phyloP scores from a whole-genome alignment of 2,329 filamentous ascomycete species.

The Trichoderma endophyticum region DNA sequence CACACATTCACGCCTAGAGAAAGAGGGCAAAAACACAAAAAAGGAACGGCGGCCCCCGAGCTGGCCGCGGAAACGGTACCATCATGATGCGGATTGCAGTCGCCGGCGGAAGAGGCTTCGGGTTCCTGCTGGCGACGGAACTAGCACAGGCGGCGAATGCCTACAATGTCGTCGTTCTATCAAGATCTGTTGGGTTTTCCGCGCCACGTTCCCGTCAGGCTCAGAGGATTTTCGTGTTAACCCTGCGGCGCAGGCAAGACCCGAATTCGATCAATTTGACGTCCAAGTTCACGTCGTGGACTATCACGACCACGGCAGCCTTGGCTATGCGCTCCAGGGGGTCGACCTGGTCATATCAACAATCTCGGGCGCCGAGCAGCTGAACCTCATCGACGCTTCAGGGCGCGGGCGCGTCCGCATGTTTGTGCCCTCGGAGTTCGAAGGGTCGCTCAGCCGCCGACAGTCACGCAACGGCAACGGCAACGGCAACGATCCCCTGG shows the following conservation, averaged over 20 bases:
- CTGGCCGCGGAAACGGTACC: conserved; percentile 17
- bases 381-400: conserved; percentile 70
- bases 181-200: conserved; percentile 43
- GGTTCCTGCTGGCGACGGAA: conserved; percentile 47
- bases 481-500: conserved; percentile 50
- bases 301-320: conserved; percentile 56
- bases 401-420: conserved; percentile 60
- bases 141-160: conserved; percentile 56
- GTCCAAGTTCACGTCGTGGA: conserved; percentile 69
- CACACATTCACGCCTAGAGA: conserved; percentile 3
- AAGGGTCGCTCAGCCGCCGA: conserved; percentile 58
- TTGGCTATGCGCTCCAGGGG: conserved; percentile 66
- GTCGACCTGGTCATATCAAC: conserved; percentile 75
- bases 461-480: conserved; percentile 39
- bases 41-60: conserved; percentile 14
- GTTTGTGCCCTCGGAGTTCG: conserved; percentile 75
- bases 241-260: conserved; percentile 43
- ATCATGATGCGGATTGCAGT: conserved; percentile 49
- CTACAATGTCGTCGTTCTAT: conserved; percentile 69
- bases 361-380: conserved; percentile 62
- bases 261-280: conserved; percentile 51
- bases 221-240: conserved; percentile 24
- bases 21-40: conserved; percentile 12
- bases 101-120: conserved; percentile 45
- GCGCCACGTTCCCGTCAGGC: conserved; percentile 5